Evolutionary conservation across 2,329 filamentous ascomycete genomes (phyloP).

Genomic region (Xylaria sp.): DNA sequence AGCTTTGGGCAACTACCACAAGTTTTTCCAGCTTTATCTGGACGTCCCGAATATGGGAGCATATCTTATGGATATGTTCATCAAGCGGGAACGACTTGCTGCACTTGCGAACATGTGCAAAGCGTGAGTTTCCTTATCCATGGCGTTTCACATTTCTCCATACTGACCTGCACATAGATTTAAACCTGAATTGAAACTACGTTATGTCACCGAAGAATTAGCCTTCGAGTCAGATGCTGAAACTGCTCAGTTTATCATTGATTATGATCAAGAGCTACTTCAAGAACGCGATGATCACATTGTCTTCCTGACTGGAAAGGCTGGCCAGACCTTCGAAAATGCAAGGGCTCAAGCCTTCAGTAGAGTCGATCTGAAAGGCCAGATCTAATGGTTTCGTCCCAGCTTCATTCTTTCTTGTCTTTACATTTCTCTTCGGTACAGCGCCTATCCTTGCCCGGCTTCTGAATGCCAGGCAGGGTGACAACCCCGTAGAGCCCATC

Average conservation of each 20-base stretch:
- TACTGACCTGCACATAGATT: slow-evolving; percentile 74
- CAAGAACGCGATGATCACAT: slow-evolving; percentile 81
- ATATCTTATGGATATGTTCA: slow-evolving; percentile 99
- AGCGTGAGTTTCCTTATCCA: slow-evolving; percentile 74
- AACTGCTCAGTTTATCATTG: slow-evolving; percentile 89
- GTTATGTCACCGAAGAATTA: slow-evolving; percentile 94
- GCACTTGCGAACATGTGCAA: slow-evolving; percentile 93
- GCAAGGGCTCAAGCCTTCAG: slow-evolving; percentile 80
- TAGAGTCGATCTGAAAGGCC: slow-evolving; percentile 95
- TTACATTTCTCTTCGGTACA: slow-evolving; percentile 33
- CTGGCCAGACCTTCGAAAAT: slow-evolving; percentile 76
- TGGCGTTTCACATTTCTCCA: not conserved
- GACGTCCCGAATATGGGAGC: slow-evolving; percentile 96
- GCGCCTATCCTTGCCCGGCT: slow-evolving; percentile 16
- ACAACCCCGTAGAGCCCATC: slow-evolving; percentile 31
- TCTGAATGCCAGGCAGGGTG: slow-evolving; percentile 27
- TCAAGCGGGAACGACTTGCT: slow-evolving; percentile 89
- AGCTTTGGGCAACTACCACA: slow-evolving; percentile 95
- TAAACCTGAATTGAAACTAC: slow-evolving; percentile 87
- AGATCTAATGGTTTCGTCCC: slow-evolving; percentile 71
- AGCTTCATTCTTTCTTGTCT: slow-evolving; percentile 39
- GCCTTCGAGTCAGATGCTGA: slow-evolving; percentile 94
- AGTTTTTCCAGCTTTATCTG: slow-evolving; percentile 95
- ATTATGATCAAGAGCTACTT: slow-evolving; percentile 79
- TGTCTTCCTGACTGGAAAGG: slow-evolving; percentile 79